Percentiles rank a stretch among this genome's conserved stretches.
phyloP scores from a whole-genome alignment of 192 early-diverging fungal species.

The Coemansia sp. region DNA sequence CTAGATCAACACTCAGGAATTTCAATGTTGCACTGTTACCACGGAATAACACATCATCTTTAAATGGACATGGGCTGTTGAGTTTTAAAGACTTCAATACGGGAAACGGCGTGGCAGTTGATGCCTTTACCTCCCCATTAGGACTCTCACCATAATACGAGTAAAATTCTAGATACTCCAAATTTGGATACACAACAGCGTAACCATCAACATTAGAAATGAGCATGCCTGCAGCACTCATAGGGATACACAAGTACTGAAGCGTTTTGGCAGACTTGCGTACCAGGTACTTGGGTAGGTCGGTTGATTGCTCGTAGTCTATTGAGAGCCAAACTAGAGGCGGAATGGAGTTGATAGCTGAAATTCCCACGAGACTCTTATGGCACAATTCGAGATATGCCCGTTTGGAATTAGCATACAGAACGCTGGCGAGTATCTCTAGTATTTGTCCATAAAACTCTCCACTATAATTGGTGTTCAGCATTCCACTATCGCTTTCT shows the following conservation, averaged over 20 bases:
- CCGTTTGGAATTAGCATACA: neutral
- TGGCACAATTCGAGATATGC: neutral
- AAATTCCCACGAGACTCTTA: neutral
- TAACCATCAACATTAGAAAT: neutral
- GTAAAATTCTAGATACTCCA: neutral
- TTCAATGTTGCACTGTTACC: conserved; percentile 4
- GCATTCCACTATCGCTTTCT: neutral
- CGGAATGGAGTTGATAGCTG: neutral
- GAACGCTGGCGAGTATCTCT: neutral
- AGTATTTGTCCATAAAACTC: neutral
- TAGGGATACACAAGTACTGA: neutral
- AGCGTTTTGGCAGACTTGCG: neutral
- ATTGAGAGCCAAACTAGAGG: neutral
- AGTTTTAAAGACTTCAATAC: neutral
- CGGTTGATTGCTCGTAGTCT: too few species aligned
- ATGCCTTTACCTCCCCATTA: neutral
- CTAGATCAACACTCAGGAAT: neutral
- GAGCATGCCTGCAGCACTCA: neutral
- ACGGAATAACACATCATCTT: conserved; percentile 6
- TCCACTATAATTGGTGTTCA: neutral
- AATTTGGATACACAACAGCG: neutral
- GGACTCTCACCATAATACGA: neutral
- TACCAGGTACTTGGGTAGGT: neutral
- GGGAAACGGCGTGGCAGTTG: neutral
- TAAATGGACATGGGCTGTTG: neutral